Evolutionary conservation across 2,329 filamentous ascomycete genomes (phyloP).

Genomic region (Arthrobotrys entomopaga): DNA sequence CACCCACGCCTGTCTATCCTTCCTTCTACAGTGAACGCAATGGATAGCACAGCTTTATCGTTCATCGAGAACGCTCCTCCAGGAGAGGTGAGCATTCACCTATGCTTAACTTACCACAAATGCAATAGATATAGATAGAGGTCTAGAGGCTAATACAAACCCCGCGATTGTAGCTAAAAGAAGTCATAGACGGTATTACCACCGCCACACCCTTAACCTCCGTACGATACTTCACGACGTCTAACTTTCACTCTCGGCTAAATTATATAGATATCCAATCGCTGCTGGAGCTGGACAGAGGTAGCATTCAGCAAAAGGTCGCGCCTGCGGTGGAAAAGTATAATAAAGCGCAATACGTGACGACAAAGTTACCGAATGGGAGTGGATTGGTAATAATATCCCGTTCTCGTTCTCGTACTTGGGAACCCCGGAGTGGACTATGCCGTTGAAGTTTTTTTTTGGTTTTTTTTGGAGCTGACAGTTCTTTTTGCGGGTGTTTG

Average conservation of each 20-base stretch:
- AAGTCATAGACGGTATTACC: constrained; percentile 82
- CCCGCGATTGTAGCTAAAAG: constrained; percentile 72
- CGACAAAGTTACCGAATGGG: constrained; percentile 87
- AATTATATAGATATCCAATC: constrained; percentile 80
- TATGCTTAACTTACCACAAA: constrained; percentile 8
- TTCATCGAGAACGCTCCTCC: constrained; percentile 95
- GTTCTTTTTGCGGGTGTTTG: constrained; percentile 7
- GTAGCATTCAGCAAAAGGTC: constrained; percentile 75
- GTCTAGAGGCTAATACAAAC: neutral
- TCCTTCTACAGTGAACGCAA: constrained; percentile 43
- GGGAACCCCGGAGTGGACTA: neutral
- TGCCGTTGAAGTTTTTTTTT: neutral
- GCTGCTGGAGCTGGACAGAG: constrained; percentile 77
- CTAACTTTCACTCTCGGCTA: neutral
- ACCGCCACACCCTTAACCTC: neutral
- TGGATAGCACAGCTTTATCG: constrained; percentile 73
- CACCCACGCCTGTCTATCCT: constrained; percentile 21
- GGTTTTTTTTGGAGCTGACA: neutral
- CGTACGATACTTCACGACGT: too few species aligned
- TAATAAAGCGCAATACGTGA: constrained; percentile 92
- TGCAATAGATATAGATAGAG: too few species aligned
- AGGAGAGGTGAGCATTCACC: constrained; percentile 78
- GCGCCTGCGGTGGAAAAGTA: constrained; percentile 89
- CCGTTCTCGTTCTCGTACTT: neutral
- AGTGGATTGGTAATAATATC: constrained; percentile 73